Conservation (phyloP, 768 basidiomycete species). For the Stropharia rugosoannulata region DNA sequence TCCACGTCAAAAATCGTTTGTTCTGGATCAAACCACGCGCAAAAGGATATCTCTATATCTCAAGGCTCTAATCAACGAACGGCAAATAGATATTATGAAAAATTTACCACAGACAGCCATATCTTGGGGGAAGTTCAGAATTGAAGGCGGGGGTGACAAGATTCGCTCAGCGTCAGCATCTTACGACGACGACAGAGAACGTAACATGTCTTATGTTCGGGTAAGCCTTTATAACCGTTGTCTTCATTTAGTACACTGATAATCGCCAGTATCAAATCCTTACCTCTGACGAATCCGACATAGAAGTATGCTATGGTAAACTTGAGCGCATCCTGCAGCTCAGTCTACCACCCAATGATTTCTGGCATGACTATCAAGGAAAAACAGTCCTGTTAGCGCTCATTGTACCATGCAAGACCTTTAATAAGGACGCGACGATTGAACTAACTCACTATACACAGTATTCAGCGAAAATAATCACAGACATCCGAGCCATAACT, state of each 20-base stretch:
- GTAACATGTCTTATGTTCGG: conserved; percentile 2
- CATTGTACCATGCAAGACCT: neutral
- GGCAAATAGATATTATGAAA: neutral
- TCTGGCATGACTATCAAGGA: neutral
- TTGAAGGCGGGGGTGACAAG: neutral
- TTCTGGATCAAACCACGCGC: neutral
- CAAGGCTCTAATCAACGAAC: too few species aligned
- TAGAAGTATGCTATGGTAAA: neutral
- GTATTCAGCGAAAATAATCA: neutral
- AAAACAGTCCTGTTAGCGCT: neutral
- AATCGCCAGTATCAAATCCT: neutral
- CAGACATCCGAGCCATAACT: neutral
- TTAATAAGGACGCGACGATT: neutral
- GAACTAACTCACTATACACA: neutral
- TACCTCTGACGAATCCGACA: neutral
- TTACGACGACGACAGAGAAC: neutral
- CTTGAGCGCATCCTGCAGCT: neutral
- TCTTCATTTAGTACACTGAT: neutral
- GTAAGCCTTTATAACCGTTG: neutral
- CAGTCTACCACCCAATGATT: neutral
- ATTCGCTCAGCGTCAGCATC: neutral
- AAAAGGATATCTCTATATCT: neutral
- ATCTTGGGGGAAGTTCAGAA: neutral
- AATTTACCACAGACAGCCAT: neutral
- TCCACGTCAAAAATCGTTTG: neutral